phyloP scores from a whole-genome alignment of 441 rosid species.

The Isatis lusitanica region DNA sequence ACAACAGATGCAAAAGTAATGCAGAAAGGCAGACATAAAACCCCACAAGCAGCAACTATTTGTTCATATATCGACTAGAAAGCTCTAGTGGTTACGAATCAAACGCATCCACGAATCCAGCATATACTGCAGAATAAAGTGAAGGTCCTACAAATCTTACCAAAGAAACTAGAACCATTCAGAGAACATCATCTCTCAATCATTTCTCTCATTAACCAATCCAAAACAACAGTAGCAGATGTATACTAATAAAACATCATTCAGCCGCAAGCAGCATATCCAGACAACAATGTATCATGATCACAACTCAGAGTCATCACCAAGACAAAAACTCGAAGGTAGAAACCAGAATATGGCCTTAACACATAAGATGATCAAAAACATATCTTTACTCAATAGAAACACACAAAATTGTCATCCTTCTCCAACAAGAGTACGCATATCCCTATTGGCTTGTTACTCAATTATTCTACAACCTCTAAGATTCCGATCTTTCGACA shows the following conservation, averaged over 20 bases:
- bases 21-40: neutral
- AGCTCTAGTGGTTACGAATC: neutral
- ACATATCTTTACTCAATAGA: too few species aligned
- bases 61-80: neutral
- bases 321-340: neutral
- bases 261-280: neutral
- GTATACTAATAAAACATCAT: neutral
- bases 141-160: neutral
- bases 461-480: too few species aligned
- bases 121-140: neutral
- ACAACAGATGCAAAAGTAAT: neutral
- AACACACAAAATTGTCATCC: too few species aligned
- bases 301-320: too few species aligned
- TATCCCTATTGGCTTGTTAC: too few species aligned
- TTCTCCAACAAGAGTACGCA: too few species aligned
- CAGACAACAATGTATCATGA: neutral
- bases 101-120: neutral
- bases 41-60: neutral
- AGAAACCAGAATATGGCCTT: neutral
- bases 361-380: neutral
- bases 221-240: slow-evolving; percentile 1
- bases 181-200: neutral
- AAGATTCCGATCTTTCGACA: too few species aligned
- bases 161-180: neutral
- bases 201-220: neutral